phyloP scores from a whole-genome alignment of 2,329 filamentous ascomycete species.

The Pseudohalonectria lignicola region DNA sequence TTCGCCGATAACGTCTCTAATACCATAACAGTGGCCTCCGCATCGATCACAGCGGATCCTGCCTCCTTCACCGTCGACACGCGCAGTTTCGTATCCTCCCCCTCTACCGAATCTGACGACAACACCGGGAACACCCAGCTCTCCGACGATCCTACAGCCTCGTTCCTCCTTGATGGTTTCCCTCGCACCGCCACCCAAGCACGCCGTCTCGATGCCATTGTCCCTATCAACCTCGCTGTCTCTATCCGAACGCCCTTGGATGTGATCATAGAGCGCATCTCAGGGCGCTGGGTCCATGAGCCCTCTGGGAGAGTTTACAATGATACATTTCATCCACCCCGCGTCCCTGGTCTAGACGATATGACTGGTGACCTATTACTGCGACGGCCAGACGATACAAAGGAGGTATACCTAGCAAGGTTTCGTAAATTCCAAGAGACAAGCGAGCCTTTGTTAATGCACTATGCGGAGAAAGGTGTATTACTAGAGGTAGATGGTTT shows the following conservation, averaged over 20 bases:
- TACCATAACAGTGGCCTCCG: constrained; percentile 37
- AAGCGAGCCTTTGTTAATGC: constrained; percentile 72
- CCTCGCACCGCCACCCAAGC: constrained; percentile 81
- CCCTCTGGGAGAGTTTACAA: constrained; percentile 92
- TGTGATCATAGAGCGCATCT: constrained; percentile 82
- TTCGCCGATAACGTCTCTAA: constrained; percentile 24
- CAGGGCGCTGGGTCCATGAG: constrained; percentile 87
- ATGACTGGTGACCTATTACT: constrained; percentile 79
- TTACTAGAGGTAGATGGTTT: constrained; percentile 80
- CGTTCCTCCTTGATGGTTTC: constrained; percentile 94
- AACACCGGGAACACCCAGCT: constrained; percentile 25
- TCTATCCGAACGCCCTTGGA: constrained; percentile 75
- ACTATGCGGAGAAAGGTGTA: constrained; percentile 77
- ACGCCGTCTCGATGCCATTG: constrained; percentile 60
- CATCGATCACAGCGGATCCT: constrained; percentile 29
- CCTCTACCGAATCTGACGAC: too few relatives aligned
- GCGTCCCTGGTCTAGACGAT: constrained; percentile 72
- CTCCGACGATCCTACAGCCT: constrained; percentile 64
- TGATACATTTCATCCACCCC: constrained; percentile 80
- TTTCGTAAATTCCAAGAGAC: constrained; percentile 80
- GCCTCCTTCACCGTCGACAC: constrained; percentile 19
- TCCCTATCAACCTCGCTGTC: constrained; percentile 93
- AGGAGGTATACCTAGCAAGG: constrained; percentile 73
- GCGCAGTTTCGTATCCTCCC: constrained; percentile 27
- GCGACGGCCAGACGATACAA: constrained; percentile 75